Conservation (phyloP, 1,284 basidiomycete species). For the Papiliotrema terrestris region DNA sequence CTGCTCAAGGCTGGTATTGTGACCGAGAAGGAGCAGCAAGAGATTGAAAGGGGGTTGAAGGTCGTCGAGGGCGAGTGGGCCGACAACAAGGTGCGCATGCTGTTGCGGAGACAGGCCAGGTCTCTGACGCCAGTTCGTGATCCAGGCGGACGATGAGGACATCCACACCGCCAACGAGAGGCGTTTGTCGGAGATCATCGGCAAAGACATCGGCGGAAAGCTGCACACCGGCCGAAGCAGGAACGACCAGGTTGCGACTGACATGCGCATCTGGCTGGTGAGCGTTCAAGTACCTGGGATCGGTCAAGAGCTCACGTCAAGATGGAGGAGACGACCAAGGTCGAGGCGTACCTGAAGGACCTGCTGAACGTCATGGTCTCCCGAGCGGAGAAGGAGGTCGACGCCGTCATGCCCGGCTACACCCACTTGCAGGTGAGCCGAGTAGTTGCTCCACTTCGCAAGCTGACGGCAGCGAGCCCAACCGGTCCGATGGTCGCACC, state of each 20-base stretch:
- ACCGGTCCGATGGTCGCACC: constrained; percentile 97
- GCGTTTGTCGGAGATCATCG: constrained; percentile 87
- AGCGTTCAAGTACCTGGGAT: constrained; percentile 3
- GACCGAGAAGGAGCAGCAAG: constrained; percentile 66
- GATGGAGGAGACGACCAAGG: constrained; percentile 69
- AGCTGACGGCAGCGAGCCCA: constrained; percentile 69
- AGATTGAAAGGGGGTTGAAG: constrained; percentile 74
- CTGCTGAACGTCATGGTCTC: constrained; percentile 84
- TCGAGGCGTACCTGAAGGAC: constrained; percentile 70
- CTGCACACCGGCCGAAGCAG: constrained; percentile 93
- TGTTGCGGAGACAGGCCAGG: background rate
- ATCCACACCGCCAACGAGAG: constrained; percentile 99
- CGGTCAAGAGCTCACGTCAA: constrained; percentile 8
- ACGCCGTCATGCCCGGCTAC: constrained; percentile 89
- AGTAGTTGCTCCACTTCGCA: background rate
- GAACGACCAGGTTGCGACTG: constrained; percentile 97
- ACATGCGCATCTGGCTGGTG: constrained; percentile 89
- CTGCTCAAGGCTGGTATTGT: constrained; percentile 75
- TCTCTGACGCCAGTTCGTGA: constrained; percentile 57
- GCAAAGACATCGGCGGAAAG: constrained; percentile 77
- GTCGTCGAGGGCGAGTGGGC: constrained; percentile 83
- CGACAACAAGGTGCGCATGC: constrained; percentile 56
- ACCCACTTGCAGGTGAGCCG: constrained; percentile 83
- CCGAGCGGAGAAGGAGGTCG: constrained; percentile 86
- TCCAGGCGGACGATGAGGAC: constrained; percentile 85